Evolutionary conservation across 2,329 filamentous ascomycete genomes (phyloP), one percentile per base, ranked within the genome.

Genomic region (Penicillium brevicompactum): DNA sequence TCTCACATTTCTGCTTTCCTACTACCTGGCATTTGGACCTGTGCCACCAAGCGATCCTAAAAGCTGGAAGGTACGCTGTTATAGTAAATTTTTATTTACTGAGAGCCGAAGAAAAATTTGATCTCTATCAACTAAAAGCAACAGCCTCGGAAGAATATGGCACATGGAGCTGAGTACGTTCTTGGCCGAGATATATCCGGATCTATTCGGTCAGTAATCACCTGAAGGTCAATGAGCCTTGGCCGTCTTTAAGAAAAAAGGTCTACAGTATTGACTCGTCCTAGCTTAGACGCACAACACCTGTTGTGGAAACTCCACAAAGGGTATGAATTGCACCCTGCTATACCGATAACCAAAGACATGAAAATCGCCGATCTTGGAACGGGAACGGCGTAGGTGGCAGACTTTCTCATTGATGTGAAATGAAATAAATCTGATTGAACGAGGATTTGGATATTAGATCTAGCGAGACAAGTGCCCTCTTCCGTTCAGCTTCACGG

Each of bases 291-390:
- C 38, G 57, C 60, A 10, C 60, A 61, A 41, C 60, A 63, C 40
- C 27, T 63, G 3, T 56, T 59, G 11, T 60, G 58, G 58, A 57
- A 57, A 24, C 49, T 61, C 7, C 51, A 60, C 30, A 53, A 34
- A 5, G 51, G 46, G 7, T 60, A 58, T n/a, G 43, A 46, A 10
- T 34, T 61, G 6, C 49, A 63, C n/a, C 61, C 61, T 2, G 3
- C 22, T n/a, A 59, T 63, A 21, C 56, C 58, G 22, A 22, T 56
- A 4, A 51, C 37, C 10, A 38, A 51, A 5, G 45, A 43, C 5
- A 63, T 63, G 51, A 53, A 52, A 42, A 57, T 63, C 18, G 60
- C 60, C 1, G 56, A 63, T 7, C 22, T 63, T 13, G 60, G 58
- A 14, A 55, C 55, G 2, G 58, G 60, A 31, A 61, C 60, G 4